Base-by-base conservation (phyloP, 2,329 filamentous ascomycete species). In the Lojkania enalia region DNA sequence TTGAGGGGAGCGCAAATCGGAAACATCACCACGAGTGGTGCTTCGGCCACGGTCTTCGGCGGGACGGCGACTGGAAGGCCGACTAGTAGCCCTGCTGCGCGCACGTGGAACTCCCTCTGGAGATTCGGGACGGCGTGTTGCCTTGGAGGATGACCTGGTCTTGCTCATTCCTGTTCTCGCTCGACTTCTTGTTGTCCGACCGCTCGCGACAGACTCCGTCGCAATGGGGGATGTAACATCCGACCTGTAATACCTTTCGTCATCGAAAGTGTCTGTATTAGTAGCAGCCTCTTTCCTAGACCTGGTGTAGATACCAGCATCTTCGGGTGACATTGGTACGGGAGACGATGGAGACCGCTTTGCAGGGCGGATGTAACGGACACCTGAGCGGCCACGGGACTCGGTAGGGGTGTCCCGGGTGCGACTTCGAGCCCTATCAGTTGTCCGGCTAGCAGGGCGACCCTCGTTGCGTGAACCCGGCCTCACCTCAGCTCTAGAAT, bases 301-400 rank as follows among this genome's bases (percentile, higher is more conserved):
- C 20, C 38, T 71, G 61, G 48, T 88, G 66, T 65, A 65, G 11
- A 74, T 61, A 2, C 70, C 71, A 14, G 74, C 71, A 59, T 96
- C 90, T 58, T 96, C 89, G 0, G 90, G 90, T 2, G 91, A 95
- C 91, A 96, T 96, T 2, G 91, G 90, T 2, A 96, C 80, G 0
- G 92, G 92, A 0, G 92, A 96, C 2, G 90, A 95, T 1, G 92
- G 92, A 1, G 92, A 96, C 16, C 88, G 80, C 71, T 96, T 95
- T 11, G 84, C 82, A 14, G 87, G 82, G 61, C 84, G 86, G 51
- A 86, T 90, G 52, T 84, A 86, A 16, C 85, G 81, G 33, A 81
- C 77, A 11, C 79, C 74, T 18, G 78, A 79, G 50, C 88, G 81
- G 15, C 87, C 88, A 45, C 88, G 83, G 31, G 87, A 86, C 53